phyloP scores from a whole-genome alignment of 495 filamentous ascomycete species.

The Stereocaulon alpinum region DNA sequence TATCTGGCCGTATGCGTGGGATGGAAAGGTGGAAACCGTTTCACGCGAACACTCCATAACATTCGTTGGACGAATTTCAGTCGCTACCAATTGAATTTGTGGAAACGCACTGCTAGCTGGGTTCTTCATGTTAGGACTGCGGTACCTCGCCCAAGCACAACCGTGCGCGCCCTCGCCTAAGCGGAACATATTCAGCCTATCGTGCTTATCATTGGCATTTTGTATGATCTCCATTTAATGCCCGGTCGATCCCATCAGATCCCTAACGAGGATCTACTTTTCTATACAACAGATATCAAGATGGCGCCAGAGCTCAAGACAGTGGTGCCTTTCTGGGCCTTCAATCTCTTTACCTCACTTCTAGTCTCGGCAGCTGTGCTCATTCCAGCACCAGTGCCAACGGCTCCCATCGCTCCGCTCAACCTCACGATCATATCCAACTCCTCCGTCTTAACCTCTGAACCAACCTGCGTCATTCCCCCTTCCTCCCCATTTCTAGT shows the following conservation, averaged over 20 bases:
- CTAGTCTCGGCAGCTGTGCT: not conserved
- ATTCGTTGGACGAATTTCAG: not conserved
- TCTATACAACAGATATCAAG: not conserved
- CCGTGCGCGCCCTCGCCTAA: constrained; percentile 4
- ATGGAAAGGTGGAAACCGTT: not conserved
- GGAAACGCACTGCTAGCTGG: not conserved
- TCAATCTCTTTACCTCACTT: not conserved
- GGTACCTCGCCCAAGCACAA: not conserved
- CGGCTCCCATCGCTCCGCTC: not conserved
- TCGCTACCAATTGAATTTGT: not conserved
- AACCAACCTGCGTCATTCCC: not conserved
- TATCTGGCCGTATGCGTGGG: not conserved
- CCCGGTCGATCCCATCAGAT: not conserved
- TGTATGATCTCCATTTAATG: not conserved
- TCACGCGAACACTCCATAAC: not conserved
- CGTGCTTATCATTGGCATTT: not conserved
- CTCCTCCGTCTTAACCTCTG: not conserved
- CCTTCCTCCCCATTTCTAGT: no score
- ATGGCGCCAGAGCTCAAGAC: not conserved
- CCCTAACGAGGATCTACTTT: not conserved
- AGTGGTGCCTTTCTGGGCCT: not conserved
- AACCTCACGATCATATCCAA: not conserved
- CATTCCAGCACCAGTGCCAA: not conserved
- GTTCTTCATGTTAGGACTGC: not conserved
- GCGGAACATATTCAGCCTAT: not conserved